A percentile compares a stretch with the other conserved stretches of the same genome.
These are phyloP conservation scores for Prunus armeniaca DNA, from an alignment of 306 rosid genomes.

Conservation along the genomic window DNA sequence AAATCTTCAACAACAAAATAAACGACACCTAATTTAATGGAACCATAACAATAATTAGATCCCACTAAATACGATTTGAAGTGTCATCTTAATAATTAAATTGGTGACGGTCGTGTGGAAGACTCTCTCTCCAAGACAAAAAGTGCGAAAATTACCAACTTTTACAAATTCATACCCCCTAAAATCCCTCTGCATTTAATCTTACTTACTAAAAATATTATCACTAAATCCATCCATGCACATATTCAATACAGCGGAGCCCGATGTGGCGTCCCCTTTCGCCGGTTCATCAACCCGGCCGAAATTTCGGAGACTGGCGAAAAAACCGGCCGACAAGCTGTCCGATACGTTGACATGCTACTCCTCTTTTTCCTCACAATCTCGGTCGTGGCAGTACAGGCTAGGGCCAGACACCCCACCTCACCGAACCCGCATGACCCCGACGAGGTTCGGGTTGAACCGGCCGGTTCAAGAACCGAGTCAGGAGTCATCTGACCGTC, in stretches of 20 bases:
- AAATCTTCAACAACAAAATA: not conserved
- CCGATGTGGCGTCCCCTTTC: conserved; percentile 82
- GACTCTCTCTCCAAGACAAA: not conserved
- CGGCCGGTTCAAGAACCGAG: conserved; percentile 65
- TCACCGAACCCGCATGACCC: conserved; percentile 59
- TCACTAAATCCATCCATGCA: not conserved
- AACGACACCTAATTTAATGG: not conserved
- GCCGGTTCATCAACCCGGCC: conserved; percentile 57
- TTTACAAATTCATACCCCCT: conserved; percentile 14
- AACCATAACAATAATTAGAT: not conserved
- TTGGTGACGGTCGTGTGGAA: not conserved
- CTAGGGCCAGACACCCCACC: conserved; percentile 44
- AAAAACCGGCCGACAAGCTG: conserved; percentile 37
- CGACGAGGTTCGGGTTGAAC: conserved; percentile 63
- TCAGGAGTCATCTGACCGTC: conserved; percentile 70
- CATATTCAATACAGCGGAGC: conserved; percentile 73
- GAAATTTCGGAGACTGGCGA: conserved; percentile 28
- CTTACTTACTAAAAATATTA: not conserved
- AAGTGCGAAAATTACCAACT: not conserved
- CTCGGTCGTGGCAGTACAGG: conserved; percentile 75
- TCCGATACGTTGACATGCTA: conserved; percentile 38
- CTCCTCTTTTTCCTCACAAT: conserved; percentile 64
- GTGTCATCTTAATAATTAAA: not conserved
- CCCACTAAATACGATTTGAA: not conserved
- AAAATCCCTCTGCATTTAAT: conserved; percentile 5